phyloP scores from a whole-genome alignment of 176 grass and related monocot genomes.

The Juncus inflexus region DNA sequence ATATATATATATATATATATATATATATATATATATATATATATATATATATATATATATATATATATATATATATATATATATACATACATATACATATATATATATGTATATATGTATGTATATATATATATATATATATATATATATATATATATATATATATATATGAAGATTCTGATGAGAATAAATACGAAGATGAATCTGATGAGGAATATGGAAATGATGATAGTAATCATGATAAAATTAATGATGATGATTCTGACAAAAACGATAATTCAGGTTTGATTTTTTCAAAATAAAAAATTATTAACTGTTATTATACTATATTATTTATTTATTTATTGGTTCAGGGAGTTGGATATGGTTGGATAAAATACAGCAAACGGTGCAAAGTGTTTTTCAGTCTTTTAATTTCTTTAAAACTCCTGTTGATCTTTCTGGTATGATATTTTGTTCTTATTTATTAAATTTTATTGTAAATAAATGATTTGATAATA shows the following conservation, averaged over 20 bases:
- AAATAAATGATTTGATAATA: constrained; percentile 3
- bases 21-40: no score
- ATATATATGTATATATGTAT: no score
- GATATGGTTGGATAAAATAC: constrained; percentile 92
- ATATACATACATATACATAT: no score
- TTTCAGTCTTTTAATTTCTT: constrained; percentile 88
- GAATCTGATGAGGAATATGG: constrained; percentile 61
- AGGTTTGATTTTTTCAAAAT: constrained; percentile 34
- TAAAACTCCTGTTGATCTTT: constrained; percentile 78
- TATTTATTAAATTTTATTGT: constrained; percentile 16
- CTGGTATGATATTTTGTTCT: constrained; percentile 44
- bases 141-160: no score
- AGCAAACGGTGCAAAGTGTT: constrained; percentile 74
- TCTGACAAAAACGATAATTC: constrained; percentile 57
- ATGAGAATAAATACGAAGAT: constrained; percentile 23
- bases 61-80: no score
- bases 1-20: no score
- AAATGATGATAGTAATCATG: constrained; percentile 47
- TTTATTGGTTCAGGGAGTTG: constrained; percentile 22
- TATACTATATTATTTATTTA: no score
- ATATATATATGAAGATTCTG: constrained; percentile 24
- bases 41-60: no score
- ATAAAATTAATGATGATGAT: constrained; percentile 33
- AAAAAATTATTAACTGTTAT: no score
- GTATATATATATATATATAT: no score